Conservation (phyloP, 208 protist species). For the Acanthamoeba lenticulata region DNA sequence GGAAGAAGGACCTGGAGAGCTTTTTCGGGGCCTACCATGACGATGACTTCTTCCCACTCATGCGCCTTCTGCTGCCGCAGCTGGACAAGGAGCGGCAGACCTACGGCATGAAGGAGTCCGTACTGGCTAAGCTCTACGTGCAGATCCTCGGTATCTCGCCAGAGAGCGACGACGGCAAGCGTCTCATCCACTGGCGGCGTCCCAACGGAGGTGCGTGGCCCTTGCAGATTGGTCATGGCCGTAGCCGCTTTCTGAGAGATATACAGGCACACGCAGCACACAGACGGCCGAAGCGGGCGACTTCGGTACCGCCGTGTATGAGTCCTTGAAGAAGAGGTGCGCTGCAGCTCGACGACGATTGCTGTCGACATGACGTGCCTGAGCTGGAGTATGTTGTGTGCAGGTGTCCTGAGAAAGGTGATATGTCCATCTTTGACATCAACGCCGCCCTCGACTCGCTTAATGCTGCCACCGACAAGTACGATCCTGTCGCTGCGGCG, state of each 20-base stretch:
- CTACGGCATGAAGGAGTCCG: constrained; percentile 81
- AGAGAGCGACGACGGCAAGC: constrained; percentile 66
- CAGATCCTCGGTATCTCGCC: constrained; percentile 75
- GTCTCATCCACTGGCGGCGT: constrained; percentile 76
- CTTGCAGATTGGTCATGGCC: background rate
- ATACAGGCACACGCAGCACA: background rate
- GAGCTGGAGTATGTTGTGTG: background rate
- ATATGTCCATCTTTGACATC: constrained; percentile 76
- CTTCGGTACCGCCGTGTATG: constrained; percentile 78
- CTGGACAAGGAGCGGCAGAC: constrained; percentile 78
- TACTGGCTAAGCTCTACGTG: constrained; percentile 79
- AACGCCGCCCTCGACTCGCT: constrained; percentile 76
- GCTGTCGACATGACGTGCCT: too few relatives aligned
- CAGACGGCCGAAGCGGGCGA: constrained; percentile 71
- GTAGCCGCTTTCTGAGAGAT: background rate
- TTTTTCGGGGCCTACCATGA: constrained; percentile 77
- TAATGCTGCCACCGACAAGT: constrained; percentile 5
- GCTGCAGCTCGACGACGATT: background rate
- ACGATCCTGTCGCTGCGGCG: background rate
- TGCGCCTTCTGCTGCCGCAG: constrained; percentile 65
- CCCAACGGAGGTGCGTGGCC: background rate
- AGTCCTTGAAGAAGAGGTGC: constrained; percentile 72
- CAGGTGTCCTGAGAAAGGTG: constrained; percentile 62
- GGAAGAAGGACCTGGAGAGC: constrained; percentile 65
- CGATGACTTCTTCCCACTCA: constrained; percentile 75